Percentiles rank a stretch among this genome's conserved stretches.
Evolutionary conservation across 192 early-diverging fungal genomes (phyloP).

Genomic region (Gonapodya prolifera): DNA sequence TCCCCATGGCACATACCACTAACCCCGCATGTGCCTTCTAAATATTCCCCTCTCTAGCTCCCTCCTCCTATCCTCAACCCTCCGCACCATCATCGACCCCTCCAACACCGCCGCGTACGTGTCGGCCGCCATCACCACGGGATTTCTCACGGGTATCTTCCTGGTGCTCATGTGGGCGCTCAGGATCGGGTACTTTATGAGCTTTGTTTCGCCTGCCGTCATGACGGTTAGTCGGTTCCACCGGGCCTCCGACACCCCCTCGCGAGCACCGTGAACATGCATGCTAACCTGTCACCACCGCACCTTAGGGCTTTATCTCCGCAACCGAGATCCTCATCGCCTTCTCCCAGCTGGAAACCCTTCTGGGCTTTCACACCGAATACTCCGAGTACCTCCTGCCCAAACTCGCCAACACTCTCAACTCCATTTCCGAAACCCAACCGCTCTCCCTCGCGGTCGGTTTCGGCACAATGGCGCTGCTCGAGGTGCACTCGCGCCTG

Average conservation of each 20-base stretch:
- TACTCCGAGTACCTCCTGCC: constrained; percentile 13
- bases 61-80: constrained; percentile 9
- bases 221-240: too few species aligned
- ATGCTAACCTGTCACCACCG: too few species aligned
- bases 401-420: constrained; percentile 15
- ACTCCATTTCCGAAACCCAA: background rate
- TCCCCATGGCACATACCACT: too few species aligned
- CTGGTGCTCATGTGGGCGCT: constrained; percentile 13
- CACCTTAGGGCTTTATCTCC: constrained; percentile 3
- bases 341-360: background rate
- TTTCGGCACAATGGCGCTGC: background rate
- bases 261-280: too few species aligned
- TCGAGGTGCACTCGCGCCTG: too few species aligned
- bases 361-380: constrained; percentile 15
- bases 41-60: too few species aligned
- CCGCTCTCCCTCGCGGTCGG: background rate
- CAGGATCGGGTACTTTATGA: constrained; percentile 24
- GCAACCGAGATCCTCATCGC: constrained; percentile 17
- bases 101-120: constrained; percentile 1
- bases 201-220: constrained; percentile 22
- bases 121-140: constrained; percentile 11
- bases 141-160: constrained; percentile 19
- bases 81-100: background rate
- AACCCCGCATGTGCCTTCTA: too few species aligned
- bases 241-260: too few species aligned